Conservation (phyloP, 345 rosid genomes). For the Excoecaria agallocha region DNA sequence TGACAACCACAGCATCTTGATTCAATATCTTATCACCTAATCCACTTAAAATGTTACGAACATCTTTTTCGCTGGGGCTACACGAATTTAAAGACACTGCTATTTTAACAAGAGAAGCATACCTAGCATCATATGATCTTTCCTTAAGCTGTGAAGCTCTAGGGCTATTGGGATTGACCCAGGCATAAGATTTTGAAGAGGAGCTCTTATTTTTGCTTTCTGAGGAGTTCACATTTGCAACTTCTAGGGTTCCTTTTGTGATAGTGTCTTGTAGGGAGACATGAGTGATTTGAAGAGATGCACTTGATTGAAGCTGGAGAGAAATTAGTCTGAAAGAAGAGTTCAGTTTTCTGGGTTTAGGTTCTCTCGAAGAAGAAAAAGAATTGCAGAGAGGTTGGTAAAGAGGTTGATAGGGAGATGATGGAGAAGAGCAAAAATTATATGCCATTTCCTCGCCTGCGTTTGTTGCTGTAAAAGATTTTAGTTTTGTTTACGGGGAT, state of each 20-base stretch:
- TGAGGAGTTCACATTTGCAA: constrained; percentile 21
- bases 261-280: constrained; percentile 54
- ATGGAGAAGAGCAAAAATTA: constrained; percentile 45
- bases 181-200: constrained; percentile 46
- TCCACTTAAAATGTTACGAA: constrained; percentile 38
- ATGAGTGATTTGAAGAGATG: constrained; percentile 31
- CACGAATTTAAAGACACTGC: constrained; percentile 62
- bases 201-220: constrained; percentile 18
- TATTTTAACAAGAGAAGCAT: constrained; percentile 54
- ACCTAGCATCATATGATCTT: constrained; percentile 74
- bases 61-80: constrained; percentile 36
- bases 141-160: constrained; percentile 62
- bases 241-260: constrained; percentile 30
- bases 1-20: constrained; percentile 78
- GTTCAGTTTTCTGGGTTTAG: constrained; percentile 28
- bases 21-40: constrained; percentile 54
- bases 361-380: constrained; percentile 29
- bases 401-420: constrained; percentile 47
- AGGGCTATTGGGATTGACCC: constrained; percentile 89
- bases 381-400: constrained; percentile 38
- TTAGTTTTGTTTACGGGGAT: not conserved
- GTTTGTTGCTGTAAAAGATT: not conserved
- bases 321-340: constrained; percentile 24
- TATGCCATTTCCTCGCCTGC: constrained; percentile 41
- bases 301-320: constrained; percentile 25